Percentiles rank a stretch among this genome's conserved stretches.
phyloP scores from a whole-genome alignment of 2,329 filamentous ascomycete species.

The Alternaria angustiovoidea region DNA sequence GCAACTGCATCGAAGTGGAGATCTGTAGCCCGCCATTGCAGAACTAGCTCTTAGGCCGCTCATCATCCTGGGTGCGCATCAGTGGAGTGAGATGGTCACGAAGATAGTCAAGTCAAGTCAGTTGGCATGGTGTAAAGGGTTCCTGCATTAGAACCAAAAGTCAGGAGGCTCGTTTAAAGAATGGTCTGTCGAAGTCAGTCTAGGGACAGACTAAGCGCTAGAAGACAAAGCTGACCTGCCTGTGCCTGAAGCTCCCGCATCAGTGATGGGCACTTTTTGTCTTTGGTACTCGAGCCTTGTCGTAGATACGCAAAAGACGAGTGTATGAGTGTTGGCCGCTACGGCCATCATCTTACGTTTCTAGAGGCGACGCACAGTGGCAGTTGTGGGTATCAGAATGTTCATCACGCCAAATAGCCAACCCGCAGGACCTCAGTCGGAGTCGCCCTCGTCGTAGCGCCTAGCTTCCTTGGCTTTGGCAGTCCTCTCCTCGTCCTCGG shows the following conservation, averaged over 20 bases:
- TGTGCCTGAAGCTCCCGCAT: background rate
- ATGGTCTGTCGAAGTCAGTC: constrained; percentile 1
- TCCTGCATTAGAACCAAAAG: constrained; percentile 14
- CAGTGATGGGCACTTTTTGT: background rate
- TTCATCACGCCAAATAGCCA: background rate
- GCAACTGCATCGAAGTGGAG: background rate
- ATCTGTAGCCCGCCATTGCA: background rate
- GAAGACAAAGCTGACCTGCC: constrained; percentile 2
- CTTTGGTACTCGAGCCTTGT: background rate
- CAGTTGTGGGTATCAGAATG: constrained; percentile 2
- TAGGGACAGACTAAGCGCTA: background rate
- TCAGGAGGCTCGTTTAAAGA: background rate
- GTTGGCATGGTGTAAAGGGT: constrained; percentile 5
- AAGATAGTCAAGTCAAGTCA: background rate
- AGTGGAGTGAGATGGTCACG: background rate
- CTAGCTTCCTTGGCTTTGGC: constrained; percentile 36
- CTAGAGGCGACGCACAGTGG: background rate
- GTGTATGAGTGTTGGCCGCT: background rate
- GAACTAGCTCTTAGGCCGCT: background rate
- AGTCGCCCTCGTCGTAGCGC: constrained; percentile 38
- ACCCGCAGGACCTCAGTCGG: constrained; percentile 31
- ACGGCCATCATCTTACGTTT: background rate
- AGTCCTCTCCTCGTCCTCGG: constrained; percentile 43
- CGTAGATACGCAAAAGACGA: background rate
- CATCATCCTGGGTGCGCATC: constrained; percentile 1